These are phyloP conservation scores for Anthracocystis setariae DNA, from an alignment of 1,284 basidiomycete genomes.

Conservation along the genomic window DNA sequence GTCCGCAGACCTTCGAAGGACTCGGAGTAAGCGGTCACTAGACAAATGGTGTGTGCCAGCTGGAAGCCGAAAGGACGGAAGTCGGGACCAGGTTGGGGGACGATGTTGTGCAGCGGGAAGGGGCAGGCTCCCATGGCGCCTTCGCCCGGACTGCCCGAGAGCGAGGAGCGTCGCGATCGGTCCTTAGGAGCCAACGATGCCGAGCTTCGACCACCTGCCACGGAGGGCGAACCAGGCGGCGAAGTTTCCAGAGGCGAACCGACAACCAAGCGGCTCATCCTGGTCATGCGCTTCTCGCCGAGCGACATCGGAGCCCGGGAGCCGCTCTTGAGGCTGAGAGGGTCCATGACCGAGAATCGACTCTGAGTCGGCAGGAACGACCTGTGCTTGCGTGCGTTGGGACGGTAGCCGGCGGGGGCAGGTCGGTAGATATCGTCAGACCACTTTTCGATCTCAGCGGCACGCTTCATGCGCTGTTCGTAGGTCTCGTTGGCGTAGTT, in stretches of 20 bases:
- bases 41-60: slow-evolving; percentile 89
- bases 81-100: slow-evolving; percentile 89
- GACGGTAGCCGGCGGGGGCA: slow-evolving; percentile 89
- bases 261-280: slow-evolving; percentile 48
- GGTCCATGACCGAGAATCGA: slow-evolving; percentile 70
- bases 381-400: slow-evolving; percentile 77
- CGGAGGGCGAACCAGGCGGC: slow-evolving; percentile 80
- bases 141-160: slow-evolving; percentile 50
- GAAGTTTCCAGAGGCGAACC: slow-evolving; percentile 68
- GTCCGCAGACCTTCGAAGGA: slow-evolving; percentile 95
- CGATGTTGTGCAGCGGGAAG: slow-evolving; percentile 88
- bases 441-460: slow-evolving; percentile 94
- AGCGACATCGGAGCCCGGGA: slow-evolving; percentile 33
- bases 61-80: slow-evolving; percentile 97
- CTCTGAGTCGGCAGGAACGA: slow-evolving; percentile 75
- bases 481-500: slow-evolving; percentile 93
- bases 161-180: slow-evolving; percentile 59
- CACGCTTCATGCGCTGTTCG: slow-evolving; percentile 89
- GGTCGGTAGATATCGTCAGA: slow-evolving; percentile 94
- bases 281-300: slow-evolving; percentile 51
- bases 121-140: slow-evolving; percentile 71
- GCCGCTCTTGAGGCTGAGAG: slow-evolving; percentile 51
- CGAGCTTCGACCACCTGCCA: slow-evolving; percentile 82
- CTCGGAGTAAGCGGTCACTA: slow-evolving; percentile 98
- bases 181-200: slow-evolving; percentile 73